A percentile compares a stretch with the other conserved stretches of the same genome.
phyloP scores from a whole-genome alignment of 805 yeast species.

The Metschnikowia matae region DNA sequence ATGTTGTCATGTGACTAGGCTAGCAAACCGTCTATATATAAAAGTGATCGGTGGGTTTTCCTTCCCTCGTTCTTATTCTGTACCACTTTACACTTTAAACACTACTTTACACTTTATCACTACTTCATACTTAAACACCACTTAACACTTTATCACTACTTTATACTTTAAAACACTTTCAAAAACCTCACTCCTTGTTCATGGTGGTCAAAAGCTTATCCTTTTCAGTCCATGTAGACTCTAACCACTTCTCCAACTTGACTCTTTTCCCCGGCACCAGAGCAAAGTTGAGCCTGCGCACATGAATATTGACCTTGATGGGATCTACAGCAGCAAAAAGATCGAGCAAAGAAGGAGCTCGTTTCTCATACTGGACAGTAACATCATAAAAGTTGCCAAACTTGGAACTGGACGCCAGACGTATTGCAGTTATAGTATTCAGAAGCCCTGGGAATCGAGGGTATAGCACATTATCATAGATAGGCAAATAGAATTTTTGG shows the following conservation, averaged over 20 bases:
- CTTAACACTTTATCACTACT: too few relatives aligned
- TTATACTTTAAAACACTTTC: too few relatives aligned
- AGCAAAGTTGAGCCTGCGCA: constrained; percentile 43
- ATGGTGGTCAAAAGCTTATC: constrained; percentile 38
- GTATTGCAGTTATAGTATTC: constrained; percentile 44
- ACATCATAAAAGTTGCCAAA: constrained; percentile 52
- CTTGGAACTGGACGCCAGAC: constrained; percentile 27
- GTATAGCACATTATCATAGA: constrained; percentile 58
- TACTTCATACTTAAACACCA: too few relatives aligned
- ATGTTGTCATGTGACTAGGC: too few relatives aligned
- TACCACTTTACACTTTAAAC: too few relatives aligned
- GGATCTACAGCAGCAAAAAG: constrained; percentile 25
- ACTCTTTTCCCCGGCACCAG: constrained; percentile 51
- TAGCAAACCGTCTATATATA: too few relatives aligned
- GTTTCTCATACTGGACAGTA: constrained; percentile 41
- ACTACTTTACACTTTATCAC: too few relatives aligned
- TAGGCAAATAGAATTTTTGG: constrained; percentile 57
- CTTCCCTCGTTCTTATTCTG: too few relatives aligned
- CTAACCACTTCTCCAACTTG: constrained; percentile 72
- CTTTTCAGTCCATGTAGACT: constrained; percentile 65
- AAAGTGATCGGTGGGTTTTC: too few relatives aligned
- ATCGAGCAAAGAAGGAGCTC: constrained; percentile 30
- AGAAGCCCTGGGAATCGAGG: constrained; percentile 68
- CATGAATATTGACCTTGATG: constrained; percentile 43
- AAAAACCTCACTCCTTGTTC: not conserved